Percentiles rank a stretch among this genome's conserved stretches.
These are phyloP conservation scores for Apiospora marii DNA, from an alignment of 2,329 filamentous ascomycete genomes.

Conservation along the genomic window DNA sequence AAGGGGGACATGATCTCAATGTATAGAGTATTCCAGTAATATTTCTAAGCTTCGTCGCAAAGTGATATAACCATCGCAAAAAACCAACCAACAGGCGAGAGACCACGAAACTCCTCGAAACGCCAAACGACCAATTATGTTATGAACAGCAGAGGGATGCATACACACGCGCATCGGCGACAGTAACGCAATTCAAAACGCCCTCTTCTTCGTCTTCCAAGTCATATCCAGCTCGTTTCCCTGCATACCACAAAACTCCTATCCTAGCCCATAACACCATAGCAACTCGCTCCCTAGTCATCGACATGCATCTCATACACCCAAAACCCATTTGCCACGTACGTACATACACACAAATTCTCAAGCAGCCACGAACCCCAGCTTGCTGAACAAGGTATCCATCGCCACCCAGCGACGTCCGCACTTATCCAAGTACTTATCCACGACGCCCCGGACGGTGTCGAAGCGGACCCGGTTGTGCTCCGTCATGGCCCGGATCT, in stretches of 20 bases:
- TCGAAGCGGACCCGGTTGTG: constrained; percentile 83
- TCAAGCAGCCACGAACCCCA: constrained; percentile 48
- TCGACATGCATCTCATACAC: not conserved
- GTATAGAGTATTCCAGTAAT: too few relatives aligned
- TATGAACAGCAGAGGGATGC: not conserved
- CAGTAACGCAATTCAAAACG: not conserved
- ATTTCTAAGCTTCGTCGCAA: not conserved
- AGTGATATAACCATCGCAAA: not conserved
- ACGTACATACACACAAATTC: not conserved
- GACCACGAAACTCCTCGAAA: not conserved
- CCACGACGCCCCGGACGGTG: constrained; percentile 79
- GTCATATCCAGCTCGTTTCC: not conserved
- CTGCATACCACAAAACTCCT: not conserved
- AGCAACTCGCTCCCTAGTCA: not conserved
- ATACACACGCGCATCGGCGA: not conserved
- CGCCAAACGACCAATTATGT: constrained; percentile 16
- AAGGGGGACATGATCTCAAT: not conserved
- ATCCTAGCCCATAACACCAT: not conserved
- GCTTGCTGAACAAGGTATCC: constrained; percentile 81
- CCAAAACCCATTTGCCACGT: not conserved
- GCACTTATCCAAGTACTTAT: constrained; percentile 87
- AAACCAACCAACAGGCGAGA: not conserved
- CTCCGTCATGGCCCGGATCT: constrained; percentile 75
- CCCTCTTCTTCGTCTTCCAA: not conserved
- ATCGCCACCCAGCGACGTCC: constrained; percentile 93